A percentile compares a stretch with the other conserved stretches of the same genome.
phyloP scores from a whole-genome alignment of 306 rosid genomes.

The Inga laurina region DNA sequence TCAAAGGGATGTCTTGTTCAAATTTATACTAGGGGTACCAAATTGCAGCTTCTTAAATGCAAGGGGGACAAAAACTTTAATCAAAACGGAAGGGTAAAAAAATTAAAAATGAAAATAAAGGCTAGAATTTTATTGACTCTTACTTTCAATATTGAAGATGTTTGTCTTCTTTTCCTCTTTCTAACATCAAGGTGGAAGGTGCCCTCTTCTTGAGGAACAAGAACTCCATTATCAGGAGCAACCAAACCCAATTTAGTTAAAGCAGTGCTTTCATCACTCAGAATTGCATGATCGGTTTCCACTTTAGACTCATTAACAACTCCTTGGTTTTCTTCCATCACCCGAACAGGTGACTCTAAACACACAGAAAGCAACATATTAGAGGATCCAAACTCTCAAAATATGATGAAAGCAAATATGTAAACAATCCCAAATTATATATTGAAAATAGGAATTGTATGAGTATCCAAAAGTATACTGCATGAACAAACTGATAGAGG shows the following conservation, averaged over 20 bases:
- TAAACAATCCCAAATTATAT: conserved; percentile 8
- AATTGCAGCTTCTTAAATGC: background rate
- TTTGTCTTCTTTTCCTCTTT: conserved; percentile 64
- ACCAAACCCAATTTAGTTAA: conserved; percentile 47
- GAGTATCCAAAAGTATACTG: conserved; percentile 1
- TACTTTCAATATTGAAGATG: conserved; percentile 53
- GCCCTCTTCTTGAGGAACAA: conserved; percentile 49
- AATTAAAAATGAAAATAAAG: conserved; percentile 12
- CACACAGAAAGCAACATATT: conserved; percentile 29
- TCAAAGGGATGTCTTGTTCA: background rate
- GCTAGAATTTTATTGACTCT: conserved; percentile 34
- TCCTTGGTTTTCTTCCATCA: conserved; percentile 50
- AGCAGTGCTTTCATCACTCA: conserved; percentile 44
- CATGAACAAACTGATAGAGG: background rate
- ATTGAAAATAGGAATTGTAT: conserved; percentile 11
- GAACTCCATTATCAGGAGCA: conserved; percentile 39
- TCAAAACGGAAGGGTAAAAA: background rate
- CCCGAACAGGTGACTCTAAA: conserved; percentile 64
- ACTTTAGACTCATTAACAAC: conserved; percentile 49
- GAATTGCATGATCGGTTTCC: conserved; percentile 46
- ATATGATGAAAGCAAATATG: conserved; percentile 26
- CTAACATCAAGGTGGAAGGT: conserved; percentile 45
- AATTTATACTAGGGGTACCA: background rate
- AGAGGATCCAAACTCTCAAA: conserved; percentile 29
- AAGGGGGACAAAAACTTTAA: background rate